Percentiles rank a stretch among this genome's conserved stretches.
These are phyloP conservation scores for Zygoascus meyerae DNA, from an alignment of 1,139 yeast species.

Conservation along the genomic window DNA sequence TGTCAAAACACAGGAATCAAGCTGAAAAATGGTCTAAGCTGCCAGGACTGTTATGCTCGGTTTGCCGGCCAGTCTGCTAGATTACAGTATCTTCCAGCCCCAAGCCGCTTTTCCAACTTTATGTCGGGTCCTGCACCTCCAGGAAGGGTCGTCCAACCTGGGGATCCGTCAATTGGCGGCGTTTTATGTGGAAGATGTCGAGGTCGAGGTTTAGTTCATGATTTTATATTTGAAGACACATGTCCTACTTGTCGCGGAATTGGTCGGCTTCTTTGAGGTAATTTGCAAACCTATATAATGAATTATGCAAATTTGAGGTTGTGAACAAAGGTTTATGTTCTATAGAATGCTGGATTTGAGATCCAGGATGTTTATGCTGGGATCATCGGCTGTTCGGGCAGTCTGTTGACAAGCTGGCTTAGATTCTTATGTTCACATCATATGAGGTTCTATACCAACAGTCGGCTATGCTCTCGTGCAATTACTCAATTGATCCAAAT, in stretches of 20 bases:
- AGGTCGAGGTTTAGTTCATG: constrained; percentile 56
- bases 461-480: too few relatives aligned
- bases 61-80: constrained; percentile 42
- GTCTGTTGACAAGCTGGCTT: too few relatives aligned
- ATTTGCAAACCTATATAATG: too few relatives aligned
- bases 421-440: too few relatives aligned
- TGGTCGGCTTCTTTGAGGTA: constrained; percentile 43
- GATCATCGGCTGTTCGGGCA: too few relatives aligned
- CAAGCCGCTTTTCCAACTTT: constrained; percentile 14
- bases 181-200: constrained; percentile 69
- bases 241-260: constrained; percentile 53
- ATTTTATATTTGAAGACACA: constrained; percentile 25
- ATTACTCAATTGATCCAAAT: too few relatives aligned
- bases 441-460: too few relatives aligned
- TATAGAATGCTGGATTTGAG: too few relatives aligned
- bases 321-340: too few relatives aligned
- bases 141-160: constrained; percentile 57
- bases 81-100: constrained; percentile 14
- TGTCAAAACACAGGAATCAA: constrained; percentile 76
- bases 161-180: constrained; percentile 85
- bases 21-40: constrained; percentile 55
- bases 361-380: too few relatives aligned
- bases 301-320: too few relatives aligned
- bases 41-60: constrained; percentile 65
- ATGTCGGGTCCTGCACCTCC: constrained; percentile 17